phyloP scores from a whole-genome alignment of 257 asterid species.

The Linderniella brevidens region DNA sequence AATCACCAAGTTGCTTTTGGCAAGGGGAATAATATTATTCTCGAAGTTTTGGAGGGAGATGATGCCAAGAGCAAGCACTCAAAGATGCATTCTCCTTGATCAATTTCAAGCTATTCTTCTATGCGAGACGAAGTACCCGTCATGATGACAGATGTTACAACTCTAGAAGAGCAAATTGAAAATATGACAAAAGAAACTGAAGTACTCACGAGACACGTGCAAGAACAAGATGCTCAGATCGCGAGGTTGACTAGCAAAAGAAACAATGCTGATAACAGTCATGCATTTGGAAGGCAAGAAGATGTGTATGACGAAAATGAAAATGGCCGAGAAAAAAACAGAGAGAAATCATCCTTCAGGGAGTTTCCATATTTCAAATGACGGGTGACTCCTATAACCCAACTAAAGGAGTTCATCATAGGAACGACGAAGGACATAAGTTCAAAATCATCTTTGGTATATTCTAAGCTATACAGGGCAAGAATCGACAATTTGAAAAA shows the following conservation, averaged over 20 bases:
- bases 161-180: neutral
- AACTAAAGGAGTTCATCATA: constrained; percentile 1
- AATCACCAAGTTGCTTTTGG: too few relatives aligned
- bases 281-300: neutral
- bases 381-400: neutral
- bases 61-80: too few relatives aligned
- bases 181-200: neutral
- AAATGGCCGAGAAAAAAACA: neutral
- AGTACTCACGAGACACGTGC: neutral
- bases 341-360: neutral
- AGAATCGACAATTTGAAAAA: neutral
- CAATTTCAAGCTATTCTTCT: too few relatives aligned
- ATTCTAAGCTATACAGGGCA: neutral
- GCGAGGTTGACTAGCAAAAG: neutral
- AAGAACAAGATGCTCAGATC: neutral
- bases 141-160: neutral
- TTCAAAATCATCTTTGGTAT: neutral
- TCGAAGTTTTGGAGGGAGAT: too few relatives aligned
- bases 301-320: neutral
- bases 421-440: neutral
- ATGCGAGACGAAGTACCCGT: neutral
- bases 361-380: neutral
- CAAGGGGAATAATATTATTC: too few relatives aligned
- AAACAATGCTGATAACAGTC: neutral
- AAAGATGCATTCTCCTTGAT: too few relatives aligned